Percentiles rank a stretch among this genome's conserved stretches.
Conservation (phyloP, 1,284 basidiomycete species). For the Rhodotorula mucilaginosa region DNA sequence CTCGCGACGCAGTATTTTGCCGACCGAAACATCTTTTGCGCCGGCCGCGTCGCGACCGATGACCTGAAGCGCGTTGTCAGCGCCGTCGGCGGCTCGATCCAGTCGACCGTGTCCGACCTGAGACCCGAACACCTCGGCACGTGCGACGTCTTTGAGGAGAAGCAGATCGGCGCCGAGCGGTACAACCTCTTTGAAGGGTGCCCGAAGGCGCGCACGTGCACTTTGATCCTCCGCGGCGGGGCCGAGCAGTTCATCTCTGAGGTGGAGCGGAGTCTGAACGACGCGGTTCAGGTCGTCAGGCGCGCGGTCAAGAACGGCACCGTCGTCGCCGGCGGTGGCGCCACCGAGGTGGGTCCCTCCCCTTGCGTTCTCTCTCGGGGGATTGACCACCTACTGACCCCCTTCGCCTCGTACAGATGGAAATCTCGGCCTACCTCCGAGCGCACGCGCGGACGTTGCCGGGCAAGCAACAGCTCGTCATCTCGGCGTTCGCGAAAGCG, state of each 20-base stretch:
- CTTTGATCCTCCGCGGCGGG: conserved; percentile 90
- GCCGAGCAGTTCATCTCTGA: conserved; percentile 99
- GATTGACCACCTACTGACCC: conserved; percentile 5
- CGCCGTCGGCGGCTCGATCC: conserved; percentile 90
- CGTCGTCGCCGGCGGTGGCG: conserved; percentile 96
- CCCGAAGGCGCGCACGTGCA: conserved; percentile 94
- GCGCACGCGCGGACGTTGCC: conserved; percentile 88
- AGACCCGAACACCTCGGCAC: conserved; percentile 83
- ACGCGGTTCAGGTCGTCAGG: conserved; percentile 99
- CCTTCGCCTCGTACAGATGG: conserved; percentile 65
- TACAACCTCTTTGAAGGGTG: conserved; percentile 93
- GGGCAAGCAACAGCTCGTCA: conserved; percentile 92
- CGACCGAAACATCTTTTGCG: conserved; percentile 98
- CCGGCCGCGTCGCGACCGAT: conserved; percentile 85
- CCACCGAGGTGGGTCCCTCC: conserved; percentile 70
- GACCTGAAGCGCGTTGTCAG: conserved; percentile 94
- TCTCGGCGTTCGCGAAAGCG: conserved; percentile 93
- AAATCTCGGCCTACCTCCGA: conserved; percentile 87
- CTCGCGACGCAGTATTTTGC: conserved; percentile 99
- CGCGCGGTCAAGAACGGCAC: conserved; percentile 92
- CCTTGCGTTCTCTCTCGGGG: too few relatives aligned
- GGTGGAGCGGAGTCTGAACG: conserved; percentile 94
- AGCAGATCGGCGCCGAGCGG: conserved; percentile 93
- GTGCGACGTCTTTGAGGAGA: conserved; percentile 89
- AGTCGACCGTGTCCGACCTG: conserved; percentile 95